phyloP scores from a whole-genome alignment of 2,329 filamentous ascomycete species.

The Penicillium griseofulvum region DNA sequence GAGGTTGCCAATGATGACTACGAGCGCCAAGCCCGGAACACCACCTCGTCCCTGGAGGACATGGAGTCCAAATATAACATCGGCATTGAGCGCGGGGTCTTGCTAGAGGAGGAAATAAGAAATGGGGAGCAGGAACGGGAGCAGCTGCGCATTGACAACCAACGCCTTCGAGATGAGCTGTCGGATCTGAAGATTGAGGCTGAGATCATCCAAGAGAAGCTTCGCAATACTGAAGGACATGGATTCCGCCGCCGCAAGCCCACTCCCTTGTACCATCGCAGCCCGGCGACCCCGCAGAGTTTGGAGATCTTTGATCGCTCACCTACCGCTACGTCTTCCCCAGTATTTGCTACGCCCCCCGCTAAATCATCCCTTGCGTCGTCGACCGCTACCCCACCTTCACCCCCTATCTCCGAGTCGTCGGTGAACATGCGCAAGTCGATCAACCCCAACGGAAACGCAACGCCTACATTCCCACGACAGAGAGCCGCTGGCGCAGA shows the following conservation, averaged over 20 bases:
- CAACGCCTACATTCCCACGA: conserved; percentile 48
- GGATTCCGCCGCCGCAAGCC: conserved; percentile 53
- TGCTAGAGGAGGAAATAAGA: conserved; percentile 94
- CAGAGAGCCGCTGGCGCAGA: conserved; percentile 48
- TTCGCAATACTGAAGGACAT: conserved; percentile 66
- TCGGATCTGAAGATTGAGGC: conserved; percentile 92
- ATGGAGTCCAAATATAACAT: conserved; percentile 96
- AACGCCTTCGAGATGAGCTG: conserved; percentile 85
- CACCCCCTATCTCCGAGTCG: conserved; percentile 87
- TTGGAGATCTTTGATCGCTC: conserved; percentile 70
- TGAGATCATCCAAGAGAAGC: conserved; percentile 90
- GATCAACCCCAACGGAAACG: conserved; percentile 40
- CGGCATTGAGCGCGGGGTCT: conserved; percentile 83
- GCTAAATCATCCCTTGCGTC: conserved; percentile 65
- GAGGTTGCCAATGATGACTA: conserved; percentile 99
- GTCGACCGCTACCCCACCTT: conserved; percentile 78
- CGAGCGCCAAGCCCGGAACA: conserved; percentile 92
- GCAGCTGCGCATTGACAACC: conserved; percentile 79
- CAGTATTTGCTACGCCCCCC: conserved; percentile 84
- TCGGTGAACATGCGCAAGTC: conserved; percentile 61
- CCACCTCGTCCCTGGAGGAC: conserved; percentile 92
- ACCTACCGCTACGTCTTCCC: conserved; percentile 84
- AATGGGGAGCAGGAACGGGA: conserved; percentile 90
- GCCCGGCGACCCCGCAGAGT: conserved; percentile 57
- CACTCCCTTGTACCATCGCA: conserved; percentile 49